These are phyloP conservation scores for Ceratobasidium sp. DNA, from an alignment of 1,284 basidiomycete species.

Conservation along the genomic window DNA sequence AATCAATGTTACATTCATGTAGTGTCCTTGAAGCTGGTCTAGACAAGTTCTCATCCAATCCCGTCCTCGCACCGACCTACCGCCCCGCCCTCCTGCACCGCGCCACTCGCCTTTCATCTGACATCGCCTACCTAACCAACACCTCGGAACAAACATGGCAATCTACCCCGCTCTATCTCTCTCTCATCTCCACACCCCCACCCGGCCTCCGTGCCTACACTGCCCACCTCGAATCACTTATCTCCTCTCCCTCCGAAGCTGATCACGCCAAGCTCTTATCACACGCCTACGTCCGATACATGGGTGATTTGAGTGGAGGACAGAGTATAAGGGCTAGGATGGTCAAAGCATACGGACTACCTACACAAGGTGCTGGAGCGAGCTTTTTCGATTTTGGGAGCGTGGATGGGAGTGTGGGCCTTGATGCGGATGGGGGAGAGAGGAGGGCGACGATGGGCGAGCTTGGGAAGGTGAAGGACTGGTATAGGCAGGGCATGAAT, in stretches of 20 bases:
- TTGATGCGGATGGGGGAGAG: constrained; percentile 53
- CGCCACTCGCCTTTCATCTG: constrained; percentile 66
- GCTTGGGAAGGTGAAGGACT: constrained; percentile 79
- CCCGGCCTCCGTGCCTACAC: constrained; percentile 65
- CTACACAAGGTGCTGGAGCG: constrained; percentile 59
- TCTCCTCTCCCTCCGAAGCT: constrained; percentile 61
- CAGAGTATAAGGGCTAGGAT: constrained; percentile 75
- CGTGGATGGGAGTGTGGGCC: constrained; percentile 57
- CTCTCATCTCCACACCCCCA: constrained; percentile 62
- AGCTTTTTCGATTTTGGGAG: constrained; percentile 79
- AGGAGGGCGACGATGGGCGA: constrained; percentile 58
- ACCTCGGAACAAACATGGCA: constrained; percentile 65
- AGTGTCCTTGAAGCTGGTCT: constrained; percentile 74
- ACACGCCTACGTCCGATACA: constrained; percentile 84
- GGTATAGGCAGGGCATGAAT: constrained; percentile 81
- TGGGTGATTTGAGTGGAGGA: constrained; percentile 87
- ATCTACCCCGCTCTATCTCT: constrained; percentile 63
- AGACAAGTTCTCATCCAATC: constrained; percentile 69
- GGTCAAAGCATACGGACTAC: constrained; percentile 73
- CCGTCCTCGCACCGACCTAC: constrained; percentile 73
- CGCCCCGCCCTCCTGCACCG: constrained; percentile 76
- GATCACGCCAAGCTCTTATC: constrained; percentile 64
- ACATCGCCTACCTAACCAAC: constrained; percentile 74
- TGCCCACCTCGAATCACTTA: constrained; percentile 58
- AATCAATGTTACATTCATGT: constrained; percentile 28